Conservation (phyloP, 2,329 filamentous ascomycete species). For the Biscogniauxia marginata region DNA sequence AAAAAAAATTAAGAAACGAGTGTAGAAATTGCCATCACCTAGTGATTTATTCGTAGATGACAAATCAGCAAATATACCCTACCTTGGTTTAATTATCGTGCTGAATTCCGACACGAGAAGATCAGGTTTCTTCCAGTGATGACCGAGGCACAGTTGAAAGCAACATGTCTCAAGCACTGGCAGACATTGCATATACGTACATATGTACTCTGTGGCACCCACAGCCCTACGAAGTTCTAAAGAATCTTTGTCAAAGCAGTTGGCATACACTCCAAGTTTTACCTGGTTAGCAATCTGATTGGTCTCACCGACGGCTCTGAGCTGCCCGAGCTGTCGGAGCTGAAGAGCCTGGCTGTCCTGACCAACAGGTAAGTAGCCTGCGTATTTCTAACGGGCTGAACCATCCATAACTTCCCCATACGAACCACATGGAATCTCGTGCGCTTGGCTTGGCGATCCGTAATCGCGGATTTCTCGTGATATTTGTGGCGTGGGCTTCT, state of each 20-base stretch:
- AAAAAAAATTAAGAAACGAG: not conserved
- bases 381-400: not conserved
- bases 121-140: not conserved
- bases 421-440: not conserved
- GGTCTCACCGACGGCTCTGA: not conserved
- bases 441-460: not conserved
- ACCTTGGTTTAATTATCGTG: not conserved
- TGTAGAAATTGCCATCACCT: not conserved
- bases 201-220: too few species aligned
- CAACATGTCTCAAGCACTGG: too few species aligned
- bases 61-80: not conserved
- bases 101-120: too few species aligned
- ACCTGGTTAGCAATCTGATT: conserved; percentile 4
- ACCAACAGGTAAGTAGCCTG: not conserved
- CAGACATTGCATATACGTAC: too few species aligned
- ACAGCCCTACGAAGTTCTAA: too few species aligned
- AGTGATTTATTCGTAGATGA: not conserved
- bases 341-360: not conserved
- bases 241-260: not conserved
- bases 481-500: not conserved
- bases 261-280: not conserved
- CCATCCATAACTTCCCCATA: not conserved
- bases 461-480: not conserved
- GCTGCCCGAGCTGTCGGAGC: conserved; percentile 7
- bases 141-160: too few species aligned